Base-by-base conservation (phyloP, 2,329 filamentous ascomycete species). In the Chaetoscypha palmicola region DNA sequence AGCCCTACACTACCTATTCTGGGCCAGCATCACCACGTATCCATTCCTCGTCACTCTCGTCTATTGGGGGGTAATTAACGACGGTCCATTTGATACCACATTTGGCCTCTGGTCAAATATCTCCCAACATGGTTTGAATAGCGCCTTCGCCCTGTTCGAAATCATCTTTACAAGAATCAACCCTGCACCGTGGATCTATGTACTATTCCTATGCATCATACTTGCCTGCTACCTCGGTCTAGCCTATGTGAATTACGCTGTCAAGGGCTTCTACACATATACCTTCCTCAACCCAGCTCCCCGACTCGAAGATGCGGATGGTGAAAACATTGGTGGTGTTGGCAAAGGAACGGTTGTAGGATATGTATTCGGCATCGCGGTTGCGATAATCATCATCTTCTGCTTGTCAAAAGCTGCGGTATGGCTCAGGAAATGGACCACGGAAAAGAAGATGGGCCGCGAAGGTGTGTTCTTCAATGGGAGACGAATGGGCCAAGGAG, bases 221-320 rank as follows among this genome's bases (percentile, higher is more conserved):
- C 72, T 94, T 32, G 77, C 76, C 0, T 65, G 81, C 3, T 94
- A 94, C 61, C 72, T 90, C 9, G 76, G 68, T 0, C 66, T 94
- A 12, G 86, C 86, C 1, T 94, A 86, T 63, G 55, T 92, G 17
- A 90, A 84, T 1, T 65, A 76, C 48, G 77, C 76, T 3, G 81
- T 79, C 0, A 71, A 88, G 62, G 76, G 76, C 2, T 86, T 83
- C 61, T 94, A 90, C 62, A 74, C 83, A 0, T 94, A 94, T 66
- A 62, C 58, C 46, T 94, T 94, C 65, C 73, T 94, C n/a, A 73
- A 94, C 60, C 72, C 79, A 1, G 22, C 32, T 8, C 48, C 54
- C 1, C 28, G 28, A 8, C 20, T 48, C 3, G 11, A 41, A 2
- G 36, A 34, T 24, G 33, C 37, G 2, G 32, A 43, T 9, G 54